These are phyloP conservation scores for Arthrocladium fulminans DNA, from an alignment of 2,329 filamentous ascomycete genomes.

Conservation along the genomic window DNA sequence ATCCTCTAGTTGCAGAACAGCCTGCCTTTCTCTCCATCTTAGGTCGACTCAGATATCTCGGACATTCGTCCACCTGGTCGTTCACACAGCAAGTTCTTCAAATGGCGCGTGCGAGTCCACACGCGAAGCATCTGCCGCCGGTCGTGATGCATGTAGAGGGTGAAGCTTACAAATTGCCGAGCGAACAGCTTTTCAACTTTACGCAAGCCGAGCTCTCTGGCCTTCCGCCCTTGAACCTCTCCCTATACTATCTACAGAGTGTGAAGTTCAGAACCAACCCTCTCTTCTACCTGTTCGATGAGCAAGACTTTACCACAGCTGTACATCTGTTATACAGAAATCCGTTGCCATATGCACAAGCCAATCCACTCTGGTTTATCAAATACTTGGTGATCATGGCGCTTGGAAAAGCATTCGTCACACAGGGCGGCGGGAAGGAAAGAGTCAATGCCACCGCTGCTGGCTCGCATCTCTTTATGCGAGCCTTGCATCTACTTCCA, in stretches of 20 bases:
- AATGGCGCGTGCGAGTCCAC: neutral
- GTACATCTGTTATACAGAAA: constrained; percentile 32
- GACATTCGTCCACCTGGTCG: neutral
- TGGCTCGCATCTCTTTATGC: constrained; percentile 40
- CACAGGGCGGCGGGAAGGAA: constrained; percentile 29
- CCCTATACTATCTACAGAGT: constrained; percentile 45
- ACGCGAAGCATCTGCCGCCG: neutral
- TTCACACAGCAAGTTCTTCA: neutral
- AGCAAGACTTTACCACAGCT: constrained; percentile 39
- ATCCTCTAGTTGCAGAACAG: neutral
- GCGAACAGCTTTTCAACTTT: neutral
- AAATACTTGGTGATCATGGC: constrained; percentile 47
- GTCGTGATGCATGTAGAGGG: no score
- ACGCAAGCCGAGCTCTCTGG: constrained; percentile 9
- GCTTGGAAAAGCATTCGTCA: constrained; percentile 47
- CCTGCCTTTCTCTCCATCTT: neutral
- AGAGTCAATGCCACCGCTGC: no score
- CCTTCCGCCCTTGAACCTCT: constrained; percentile 44
- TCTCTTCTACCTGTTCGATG: constrained; percentile 47
- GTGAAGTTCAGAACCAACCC: constrained; percentile 50
- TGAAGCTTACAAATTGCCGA: no score
- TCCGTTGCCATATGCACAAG: constrained; percentile 23
- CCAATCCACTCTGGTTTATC: constrained; percentile 40
- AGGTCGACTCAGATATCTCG: neutral
- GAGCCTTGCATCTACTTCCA: constrained; percentile 38